A percentile compares a stretch with the other conserved stretches of the same genome.
phyloP scores from a whole-genome alignment of 2,329 filamentous ascomycete species.

The Ilyonectria sp. region DNA sequence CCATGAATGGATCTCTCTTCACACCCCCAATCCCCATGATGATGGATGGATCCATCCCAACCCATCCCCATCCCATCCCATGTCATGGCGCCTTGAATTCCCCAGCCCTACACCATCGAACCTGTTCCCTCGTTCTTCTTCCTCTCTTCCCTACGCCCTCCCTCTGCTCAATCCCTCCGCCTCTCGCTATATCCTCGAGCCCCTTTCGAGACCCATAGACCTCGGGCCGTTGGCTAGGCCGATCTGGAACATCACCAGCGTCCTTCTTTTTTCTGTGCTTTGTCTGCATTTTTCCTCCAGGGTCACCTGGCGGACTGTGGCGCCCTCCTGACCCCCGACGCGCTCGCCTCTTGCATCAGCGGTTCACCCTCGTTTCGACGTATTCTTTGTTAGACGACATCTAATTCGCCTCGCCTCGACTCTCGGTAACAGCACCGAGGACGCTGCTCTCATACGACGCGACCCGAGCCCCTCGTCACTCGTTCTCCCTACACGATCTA shows the following conservation, averaged over 20 bases:
- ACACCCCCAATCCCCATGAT: conserved; percentile 14
- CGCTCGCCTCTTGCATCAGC: conserved; percentile 25
- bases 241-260: conserved; percentile 7
- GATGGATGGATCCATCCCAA: conserved; percentile 28
- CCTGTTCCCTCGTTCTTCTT: conserved; percentile 27
- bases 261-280: conserved; percentile 35
- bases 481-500: conserved; percentile 11
- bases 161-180: conserved; percentile 1
- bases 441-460: conserved; percentile 12
- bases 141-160: conserved; percentile 6
- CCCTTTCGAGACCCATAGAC: conserved; percentile 18
- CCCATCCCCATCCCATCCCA: conserved; percentile 33
- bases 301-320: conserved; percentile 31
- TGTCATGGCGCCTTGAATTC: conserved; percentile 37
- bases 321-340: conserved; percentile 28
- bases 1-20: conserved; percentile 19
- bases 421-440: neutral
- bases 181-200: conserved; percentile 10
- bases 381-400: neutral
- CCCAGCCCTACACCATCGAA: conserved; percentile 34
- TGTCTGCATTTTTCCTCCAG: conserved; percentile 33
- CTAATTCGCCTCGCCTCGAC: neutral
- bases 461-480: conserved; percentile 9
- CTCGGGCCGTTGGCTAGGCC: conserved; percentile 9
- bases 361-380: conserved; percentile 9